Conservation (phyloP, 2,329 filamentous ascomycete species). For the Phaeosphaeria sp. region DNA sequence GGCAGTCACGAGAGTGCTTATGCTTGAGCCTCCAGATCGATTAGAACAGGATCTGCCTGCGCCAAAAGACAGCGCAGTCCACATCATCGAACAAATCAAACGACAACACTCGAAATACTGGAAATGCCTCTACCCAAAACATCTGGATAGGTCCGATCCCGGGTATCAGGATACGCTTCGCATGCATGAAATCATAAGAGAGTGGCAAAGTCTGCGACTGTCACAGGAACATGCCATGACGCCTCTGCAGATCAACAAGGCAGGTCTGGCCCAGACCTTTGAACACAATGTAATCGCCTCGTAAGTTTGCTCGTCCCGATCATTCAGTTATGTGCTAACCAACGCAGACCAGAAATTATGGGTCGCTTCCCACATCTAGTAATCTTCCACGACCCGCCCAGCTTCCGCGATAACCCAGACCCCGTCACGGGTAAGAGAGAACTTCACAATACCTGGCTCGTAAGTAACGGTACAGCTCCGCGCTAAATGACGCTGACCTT, state of each 20-base stretch:
- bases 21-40: constrained; percentile 87
- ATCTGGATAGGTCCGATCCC: constrained; percentile 42
- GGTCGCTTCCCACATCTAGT: constrained; percentile 74
- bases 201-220: constrained; percentile 75
- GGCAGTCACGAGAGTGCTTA: constrained; percentile 88
- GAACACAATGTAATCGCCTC: constrained; percentile 87
- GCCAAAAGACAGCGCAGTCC: constrained; percentile 58
- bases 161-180: constrained; percentile 54
- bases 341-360: constrained; percentile 66
- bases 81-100: constrained; percentile 64
- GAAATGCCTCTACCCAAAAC: constrained; percentile 82
- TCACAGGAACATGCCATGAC: constrained; percentile 78
- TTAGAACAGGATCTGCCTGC: constrained; percentile 55
- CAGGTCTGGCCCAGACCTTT: constrained; percentile 75
- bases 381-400: constrained; percentile 85
- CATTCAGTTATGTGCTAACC: constrained; percentile 7
- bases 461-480: constrained; percentile 58
- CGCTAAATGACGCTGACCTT: constrained; percentile 52
- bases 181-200: constrained; percentile 80
- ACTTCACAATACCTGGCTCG: constrained; percentile 86
- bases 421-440: constrained; percentile 72
- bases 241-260: constrained; percentile 78
- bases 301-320: constrained; percentile 42
- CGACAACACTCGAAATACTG: constrained; percentile 73
- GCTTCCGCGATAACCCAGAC: constrained; percentile 51